Conservation (phyloP, 768 basidiomycete genomes). For the Boletus eberwhitei region DNA sequence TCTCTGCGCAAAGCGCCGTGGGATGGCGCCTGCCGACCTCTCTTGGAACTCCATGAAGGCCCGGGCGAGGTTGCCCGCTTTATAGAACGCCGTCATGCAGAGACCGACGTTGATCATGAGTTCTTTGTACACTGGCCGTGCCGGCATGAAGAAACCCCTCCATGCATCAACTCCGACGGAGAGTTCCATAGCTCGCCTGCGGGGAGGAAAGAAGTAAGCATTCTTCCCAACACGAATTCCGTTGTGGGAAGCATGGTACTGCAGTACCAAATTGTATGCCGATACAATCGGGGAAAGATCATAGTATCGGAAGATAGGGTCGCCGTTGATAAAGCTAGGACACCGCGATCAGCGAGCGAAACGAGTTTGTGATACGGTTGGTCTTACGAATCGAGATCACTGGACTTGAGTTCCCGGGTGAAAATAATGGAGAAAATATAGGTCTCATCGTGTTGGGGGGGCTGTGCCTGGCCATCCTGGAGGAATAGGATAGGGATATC, state of each 20-base stretch:
- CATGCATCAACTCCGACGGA: constrained; percentile 41
- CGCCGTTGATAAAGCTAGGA: constrained; percentile 40
- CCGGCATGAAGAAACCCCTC: constrained; percentile 51
- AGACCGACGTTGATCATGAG: constrained; percentile 54
- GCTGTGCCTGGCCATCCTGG: constrained; percentile 39
- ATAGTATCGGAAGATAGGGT: constrained; percentile 33
- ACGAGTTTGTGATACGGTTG: background rate
- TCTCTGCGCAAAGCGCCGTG: constrained; percentile 45
- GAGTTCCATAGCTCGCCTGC: constrained; percentile 17
- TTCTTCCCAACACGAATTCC: constrained; percentile 50
- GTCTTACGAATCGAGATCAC: constrained; percentile 34
- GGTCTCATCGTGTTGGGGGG: constrained; percentile 27
- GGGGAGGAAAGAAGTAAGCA: constrained; percentile 27
- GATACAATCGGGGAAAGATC: constrained; percentile 42
- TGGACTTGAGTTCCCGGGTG: constrained; percentile 29
- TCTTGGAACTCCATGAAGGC: constrained; percentile 48
- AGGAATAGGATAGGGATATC: constrained; percentile 32
- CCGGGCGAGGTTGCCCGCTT: constrained; percentile 60
- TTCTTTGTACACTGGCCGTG: constrained; percentile 45
- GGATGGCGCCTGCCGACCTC: constrained; percentile 42
- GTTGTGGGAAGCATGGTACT: constrained; percentile 39
- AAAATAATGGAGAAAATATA: constrained; percentile 39
- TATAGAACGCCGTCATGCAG: constrained; percentile 53
- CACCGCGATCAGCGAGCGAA: background rate
- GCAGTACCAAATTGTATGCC: constrained; percentile 48